These are phyloP conservation scores for Hydnomerulius pinastri DNA, from an alignment of 768 basidiomycete species.

Conservation along the genomic window DNA sequence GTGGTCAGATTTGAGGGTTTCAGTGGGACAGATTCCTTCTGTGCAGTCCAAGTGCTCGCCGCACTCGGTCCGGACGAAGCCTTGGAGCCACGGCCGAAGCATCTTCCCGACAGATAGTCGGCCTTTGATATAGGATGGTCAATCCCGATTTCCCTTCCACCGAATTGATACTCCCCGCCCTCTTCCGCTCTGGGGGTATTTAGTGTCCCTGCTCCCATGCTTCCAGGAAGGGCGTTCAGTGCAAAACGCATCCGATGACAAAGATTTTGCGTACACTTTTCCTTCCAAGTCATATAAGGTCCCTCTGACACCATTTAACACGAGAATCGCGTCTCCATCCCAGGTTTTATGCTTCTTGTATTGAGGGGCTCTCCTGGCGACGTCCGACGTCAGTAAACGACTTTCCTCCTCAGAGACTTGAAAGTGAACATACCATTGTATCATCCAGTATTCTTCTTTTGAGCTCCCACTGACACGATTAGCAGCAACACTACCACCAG, in stretches of 20 bases:
- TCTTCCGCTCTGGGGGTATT: slow-evolving; percentile 38
- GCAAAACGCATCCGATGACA: neutral
- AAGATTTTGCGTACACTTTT: slow-evolving; percentile 50
- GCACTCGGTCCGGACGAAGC: slow-evolving; percentile 12
- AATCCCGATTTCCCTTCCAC: slow-evolving; percentile 65
- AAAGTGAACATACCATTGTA: slow-evolving; percentile 60
- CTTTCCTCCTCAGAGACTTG: neutral
- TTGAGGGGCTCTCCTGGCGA: slow-evolving; percentile 63
- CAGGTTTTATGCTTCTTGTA: slow-evolving; percentile 87
- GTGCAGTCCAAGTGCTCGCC: slow-evolving; percentile 30
- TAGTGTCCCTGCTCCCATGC: slow-evolving; percentile 54
- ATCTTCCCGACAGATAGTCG: slow-evolving; percentile 66
- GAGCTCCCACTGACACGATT: slow-evolving; percentile 13
- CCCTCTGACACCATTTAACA: slow-evolving; percentile 46
- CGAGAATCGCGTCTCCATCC: slow-evolving; percentile 81
- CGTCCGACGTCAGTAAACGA: neutral
- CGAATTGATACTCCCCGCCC: slow-evolving; percentile 41
- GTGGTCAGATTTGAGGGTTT: slow-evolving; percentile 27
- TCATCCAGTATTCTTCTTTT: slow-evolving; percentile 65
- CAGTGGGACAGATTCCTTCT: slow-evolving; percentile 34
- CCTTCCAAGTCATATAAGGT: slow-evolving; percentile 65
- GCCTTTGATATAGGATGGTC: slow-evolving; percentile 55
- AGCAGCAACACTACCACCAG: slow-evolving; percentile 3
- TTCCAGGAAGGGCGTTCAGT: slow-evolving; percentile 22
- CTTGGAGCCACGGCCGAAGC: slow-evolving; percentile 49